Conservation (phyloP, 139 green algal genomes). For the Tetradesmus obliquus region DNA sequence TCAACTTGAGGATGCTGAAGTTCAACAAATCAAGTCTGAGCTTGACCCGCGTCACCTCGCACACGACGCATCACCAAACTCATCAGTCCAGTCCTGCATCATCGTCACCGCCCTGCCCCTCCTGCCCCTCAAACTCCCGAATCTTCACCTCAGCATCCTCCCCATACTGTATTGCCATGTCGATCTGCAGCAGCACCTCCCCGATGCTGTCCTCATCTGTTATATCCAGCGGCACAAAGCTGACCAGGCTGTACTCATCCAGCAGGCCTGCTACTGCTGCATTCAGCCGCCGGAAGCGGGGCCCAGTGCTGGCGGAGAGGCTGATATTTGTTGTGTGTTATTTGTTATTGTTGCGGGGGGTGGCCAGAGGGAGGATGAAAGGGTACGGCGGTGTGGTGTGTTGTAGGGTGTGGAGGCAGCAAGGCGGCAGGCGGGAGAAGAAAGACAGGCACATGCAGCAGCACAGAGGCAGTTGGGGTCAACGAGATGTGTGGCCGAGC, state of each 20-base stretch:
- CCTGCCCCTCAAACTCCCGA: slow-evolving; percentile 64
- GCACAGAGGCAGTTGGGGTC: not conserved
- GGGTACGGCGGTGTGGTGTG: not conserved
- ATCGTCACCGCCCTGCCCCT: not conserved
- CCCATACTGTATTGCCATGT: slow-evolving; percentile 94
- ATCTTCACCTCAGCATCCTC: slow-evolving; percentile 94
- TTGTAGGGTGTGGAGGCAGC: not conserved
- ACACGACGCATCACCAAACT: too few relatives aligned
- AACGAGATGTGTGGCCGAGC: not conserved
- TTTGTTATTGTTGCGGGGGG: not conserved
- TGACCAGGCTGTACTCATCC: slow-evolving; percentile 90
- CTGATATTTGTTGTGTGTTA: not conserved
- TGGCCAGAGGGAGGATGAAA: not conserved
- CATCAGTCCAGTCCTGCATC: not conserved
- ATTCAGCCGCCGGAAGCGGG: slow-evolving; percentile 80
- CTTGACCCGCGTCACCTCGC: too few relatives aligned
- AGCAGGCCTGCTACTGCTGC: slow-evolving; percentile 75
- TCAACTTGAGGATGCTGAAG: too few relatives aligned
- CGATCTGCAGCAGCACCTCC: slow-evolving; percentile 83
- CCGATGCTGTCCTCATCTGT: slow-evolving; percentile 85
- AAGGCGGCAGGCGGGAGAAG: not conserved
- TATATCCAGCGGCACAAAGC: slow-evolving; percentile 91
- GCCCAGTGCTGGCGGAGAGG: slow-evolving; percentile 68
- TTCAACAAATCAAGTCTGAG: too few relatives aligned
- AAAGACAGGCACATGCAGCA: not conserved